Evolutionary conservation across 352 stramenopile genomes (phyloP).

Genomic region (Globisporangium cylindrosporum): DNA sequence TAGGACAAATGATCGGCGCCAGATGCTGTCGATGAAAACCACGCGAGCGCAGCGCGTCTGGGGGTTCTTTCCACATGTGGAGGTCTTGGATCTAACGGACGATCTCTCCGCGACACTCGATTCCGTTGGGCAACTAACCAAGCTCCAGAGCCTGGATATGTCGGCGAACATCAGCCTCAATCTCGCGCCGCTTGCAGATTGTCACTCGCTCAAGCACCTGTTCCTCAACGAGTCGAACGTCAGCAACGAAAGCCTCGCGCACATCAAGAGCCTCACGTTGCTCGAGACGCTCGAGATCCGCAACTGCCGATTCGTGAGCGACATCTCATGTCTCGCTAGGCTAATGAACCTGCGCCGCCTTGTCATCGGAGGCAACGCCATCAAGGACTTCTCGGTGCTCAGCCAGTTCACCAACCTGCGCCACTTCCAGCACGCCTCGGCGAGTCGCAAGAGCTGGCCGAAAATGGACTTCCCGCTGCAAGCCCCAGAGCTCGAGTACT

Average conservation of each 20-base stretch:
- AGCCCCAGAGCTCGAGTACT: conserved; percentile 5
- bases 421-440: conserved; percentile 2
- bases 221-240: conserved; percentile 2
- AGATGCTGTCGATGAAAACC: not conserved
- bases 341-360: conserved; percentile 5
- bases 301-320: not conserved
- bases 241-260: not conserved
- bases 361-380: not conserved
- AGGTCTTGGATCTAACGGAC: not conserved
- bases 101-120: not conserved
- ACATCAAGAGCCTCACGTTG: not conserved
- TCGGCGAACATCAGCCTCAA: not conserved
- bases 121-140: not conserved
- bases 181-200: not conserved
- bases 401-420: conserved; percentile 1
- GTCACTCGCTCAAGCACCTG: conserved; percentile 3
- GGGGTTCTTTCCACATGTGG: not conserved
- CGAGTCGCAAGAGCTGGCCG: not conserved
- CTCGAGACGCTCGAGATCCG: conserved; percentile 12
- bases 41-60: not conserved
- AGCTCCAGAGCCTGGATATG: not conserved
- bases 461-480: conserved; percentile 7
- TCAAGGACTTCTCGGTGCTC: conserved; percentile 4
- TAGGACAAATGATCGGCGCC: not conserved
- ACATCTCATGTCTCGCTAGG: not conserved